phyloP scores from a whole-genome alignment of 2,329 filamentous ascomycete species.

The Aureobasidium lini region DNA sequence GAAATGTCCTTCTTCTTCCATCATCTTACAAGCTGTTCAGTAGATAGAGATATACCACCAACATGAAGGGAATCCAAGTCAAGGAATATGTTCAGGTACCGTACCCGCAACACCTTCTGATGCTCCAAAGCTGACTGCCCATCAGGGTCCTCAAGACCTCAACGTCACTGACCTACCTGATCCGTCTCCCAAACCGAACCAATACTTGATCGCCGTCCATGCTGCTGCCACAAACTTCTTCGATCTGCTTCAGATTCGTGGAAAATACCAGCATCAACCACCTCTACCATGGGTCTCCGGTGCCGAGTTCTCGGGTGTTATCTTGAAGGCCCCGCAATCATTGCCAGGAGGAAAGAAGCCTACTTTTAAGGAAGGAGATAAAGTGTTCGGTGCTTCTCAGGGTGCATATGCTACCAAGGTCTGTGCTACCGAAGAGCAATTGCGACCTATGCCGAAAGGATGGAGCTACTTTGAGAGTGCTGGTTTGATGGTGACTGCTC shows the following conservation, averaged over 20 bases:
- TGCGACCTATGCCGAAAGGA: slow-evolving; percentile 68
- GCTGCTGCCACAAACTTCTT: slow-evolving; percentile 93
- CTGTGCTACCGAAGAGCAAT: slow-evolving; percentile 54
- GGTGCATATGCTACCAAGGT: slow-evolving; percentile 79
- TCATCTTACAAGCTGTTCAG: neutral
- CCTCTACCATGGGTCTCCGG: slow-evolving; percentile 83
- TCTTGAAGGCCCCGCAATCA: slow-evolving; percentile 58
- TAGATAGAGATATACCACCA: neutral
- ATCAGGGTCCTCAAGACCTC: slow-evolving; percentile 70
- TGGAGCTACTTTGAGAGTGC: slow-evolving; percentile 83
- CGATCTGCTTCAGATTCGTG: slow-evolving; percentile 88
- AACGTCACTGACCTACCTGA: slow-evolving; percentile 66
- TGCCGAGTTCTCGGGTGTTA: slow-evolving; percentile 74
- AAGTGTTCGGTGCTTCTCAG: slow-evolving; percentile 79
- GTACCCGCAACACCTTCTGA: neutral
- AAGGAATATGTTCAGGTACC: slow-evolving; percentile 22
- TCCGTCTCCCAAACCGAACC: slow-evolving; percentile 59
- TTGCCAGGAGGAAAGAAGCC: slow-evolving; percentile 28
- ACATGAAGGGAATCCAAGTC: slow-evolving; percentile 20
- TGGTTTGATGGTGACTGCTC: slow-evolving; percentile 84
- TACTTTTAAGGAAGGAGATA: slow-evolving; percentile 65
- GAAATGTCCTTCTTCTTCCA: neutral
- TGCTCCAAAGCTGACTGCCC: slow-evolving; percentile 3
- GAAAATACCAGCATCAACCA: slow-evolving; percentile 91
- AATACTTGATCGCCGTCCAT: slow-evolving; percentile 83